Evolutionary conservation across 164 flowering plant genomes (phyloP).

Genomic region (Buxus sempervirens): DNA sequence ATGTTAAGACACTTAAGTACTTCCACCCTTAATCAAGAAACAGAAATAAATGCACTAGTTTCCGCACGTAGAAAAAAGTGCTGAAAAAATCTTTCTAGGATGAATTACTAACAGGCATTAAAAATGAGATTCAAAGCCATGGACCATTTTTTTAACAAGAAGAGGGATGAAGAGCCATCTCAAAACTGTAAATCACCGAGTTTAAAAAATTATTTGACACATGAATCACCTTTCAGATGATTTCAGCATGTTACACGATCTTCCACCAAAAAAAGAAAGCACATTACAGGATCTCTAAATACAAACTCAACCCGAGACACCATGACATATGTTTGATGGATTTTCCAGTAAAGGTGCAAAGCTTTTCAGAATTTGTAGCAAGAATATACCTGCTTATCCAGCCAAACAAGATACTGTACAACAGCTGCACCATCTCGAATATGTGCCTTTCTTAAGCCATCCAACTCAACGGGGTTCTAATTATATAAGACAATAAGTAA

Average conservation of each 20-base stretch:
- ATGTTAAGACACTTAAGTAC: too few species aligned
- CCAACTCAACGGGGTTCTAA: conserved; percentile 92
- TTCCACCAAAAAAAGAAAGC: too few species aligned
- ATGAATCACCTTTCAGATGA: too few species aligned
- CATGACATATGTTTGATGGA: neutral
- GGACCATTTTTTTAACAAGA: too few species aligned
- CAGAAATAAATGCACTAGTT: neutral
- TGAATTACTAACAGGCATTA: neutral
- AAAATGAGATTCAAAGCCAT: neutral
- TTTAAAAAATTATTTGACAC: neutral
- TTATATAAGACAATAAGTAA: neutral
- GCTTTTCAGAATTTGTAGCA: neutral
- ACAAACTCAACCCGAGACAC: neutral
- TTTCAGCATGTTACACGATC: too few species aligned
- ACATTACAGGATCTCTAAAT: too few species aligned
- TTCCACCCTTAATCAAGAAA: too few species aligned
- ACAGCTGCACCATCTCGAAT: conserved; percentile 98
- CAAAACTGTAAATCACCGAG: too few species aligned
- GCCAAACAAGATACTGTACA: conserved; percentile 92
- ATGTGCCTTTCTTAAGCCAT: conserved; percentile 82
- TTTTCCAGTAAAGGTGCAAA: neutral
- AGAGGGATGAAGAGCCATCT: neutral
- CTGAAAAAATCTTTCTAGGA: neutral
- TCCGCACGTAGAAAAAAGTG: neutral
- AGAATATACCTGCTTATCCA: conserved; percentile 71